These are phyloP conservation scores for Fusarium guadeloupense DNA, from an alignment of 2,329 filamentous ascomycete species.

Conservation along the genomic window DNA sequence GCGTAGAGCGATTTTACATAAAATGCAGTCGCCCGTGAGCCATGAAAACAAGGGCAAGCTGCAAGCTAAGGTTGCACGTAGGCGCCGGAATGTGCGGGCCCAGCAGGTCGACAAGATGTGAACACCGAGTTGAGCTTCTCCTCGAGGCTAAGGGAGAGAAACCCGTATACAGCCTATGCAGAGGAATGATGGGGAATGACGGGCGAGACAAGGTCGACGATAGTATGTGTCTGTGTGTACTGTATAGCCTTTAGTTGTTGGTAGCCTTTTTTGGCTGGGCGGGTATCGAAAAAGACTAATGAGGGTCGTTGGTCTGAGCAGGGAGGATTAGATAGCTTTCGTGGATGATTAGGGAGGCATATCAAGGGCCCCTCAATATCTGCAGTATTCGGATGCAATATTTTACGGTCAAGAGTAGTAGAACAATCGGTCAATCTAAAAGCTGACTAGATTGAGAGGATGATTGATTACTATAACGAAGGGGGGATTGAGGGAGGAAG, in stretches of 20 bases:
- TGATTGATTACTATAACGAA: background rate
- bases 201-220: constrained; percentile 47
- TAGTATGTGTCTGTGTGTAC: constrained; percentile 18
- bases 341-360: constrained; percentile 20
- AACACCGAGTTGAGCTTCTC: constrained; percentile 31
- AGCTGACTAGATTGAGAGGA: background rate
- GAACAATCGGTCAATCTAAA: background rate
- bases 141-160: constrained; percentile 46
- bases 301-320: constrained; percentile 11
- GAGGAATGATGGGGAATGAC: constrained; percentile 48
- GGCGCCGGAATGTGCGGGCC: constrained; percentile 42
- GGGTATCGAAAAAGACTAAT: constrained; percentile 14
- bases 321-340: constrained; percentile 23
- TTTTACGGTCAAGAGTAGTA: background rate
- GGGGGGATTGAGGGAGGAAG: background rate
- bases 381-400: background rate
- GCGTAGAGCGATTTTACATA: constrained; percentile 36
- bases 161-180: constrained; percentile 33
- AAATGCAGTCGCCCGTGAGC: constrained; percentile 40
- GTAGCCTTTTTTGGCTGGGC: background rate
- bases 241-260: background rate
- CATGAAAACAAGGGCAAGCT: constrained; percentile 42
- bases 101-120: constrained; percentile 9
- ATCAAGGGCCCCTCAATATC: constrained; percentile 11
- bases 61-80: constrained; percentile 32